Conservation (phyloP, 371 early-diverging fungal species). For the Chytridium lagenaria region DNA sequence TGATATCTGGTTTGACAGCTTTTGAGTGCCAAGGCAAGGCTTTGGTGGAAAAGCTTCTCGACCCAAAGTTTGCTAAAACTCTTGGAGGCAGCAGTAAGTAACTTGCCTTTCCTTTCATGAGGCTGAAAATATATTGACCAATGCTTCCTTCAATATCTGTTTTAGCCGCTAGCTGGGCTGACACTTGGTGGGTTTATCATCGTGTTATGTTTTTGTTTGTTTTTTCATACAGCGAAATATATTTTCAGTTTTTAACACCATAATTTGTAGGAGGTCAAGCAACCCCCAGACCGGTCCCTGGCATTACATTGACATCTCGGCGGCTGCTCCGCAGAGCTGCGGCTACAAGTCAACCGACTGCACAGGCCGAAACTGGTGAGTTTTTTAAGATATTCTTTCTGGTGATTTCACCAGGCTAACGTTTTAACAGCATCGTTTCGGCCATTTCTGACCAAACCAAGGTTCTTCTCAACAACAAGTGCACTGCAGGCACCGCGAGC, state of each 20-base stretch:
- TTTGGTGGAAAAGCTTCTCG: constrained; percentile 18
- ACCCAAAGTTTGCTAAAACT: constrained; percentile 1
- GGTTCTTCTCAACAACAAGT: constrained; percentile 16
- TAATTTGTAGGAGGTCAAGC: background rate
- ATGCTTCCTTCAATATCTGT: background rate
- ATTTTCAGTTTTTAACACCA: background rate
- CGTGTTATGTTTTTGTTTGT: background rate
- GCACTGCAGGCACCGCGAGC: constrained; percentile 9
- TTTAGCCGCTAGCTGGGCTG: constrained; percentile 36
- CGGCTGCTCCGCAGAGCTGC: constrained; percentile 19
- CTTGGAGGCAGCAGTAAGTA: constrained; percentile 4
- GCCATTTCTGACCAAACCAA: constrained; percentile 38
- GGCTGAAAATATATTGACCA: background rate
- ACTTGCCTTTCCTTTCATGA: background rate
- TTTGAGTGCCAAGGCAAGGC: constrained; percentile 4
- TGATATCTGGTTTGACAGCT: no score
- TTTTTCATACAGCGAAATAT: no score
- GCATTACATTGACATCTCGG: constrained; percentile 30
- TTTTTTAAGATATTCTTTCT: background rate
- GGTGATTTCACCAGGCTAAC: background rate
- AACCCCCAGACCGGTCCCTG: constrained; percentile 17
- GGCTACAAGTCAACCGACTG: constrained; percentile 28
- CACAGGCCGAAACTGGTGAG: constrained; percentile 13
- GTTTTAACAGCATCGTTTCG: constrained; percentile 16
- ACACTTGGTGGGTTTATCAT: constrained; percentile 11